Base-by-base conservation (phyloP, 345 rosid species). In the Rhizophora mangle region DNA sequence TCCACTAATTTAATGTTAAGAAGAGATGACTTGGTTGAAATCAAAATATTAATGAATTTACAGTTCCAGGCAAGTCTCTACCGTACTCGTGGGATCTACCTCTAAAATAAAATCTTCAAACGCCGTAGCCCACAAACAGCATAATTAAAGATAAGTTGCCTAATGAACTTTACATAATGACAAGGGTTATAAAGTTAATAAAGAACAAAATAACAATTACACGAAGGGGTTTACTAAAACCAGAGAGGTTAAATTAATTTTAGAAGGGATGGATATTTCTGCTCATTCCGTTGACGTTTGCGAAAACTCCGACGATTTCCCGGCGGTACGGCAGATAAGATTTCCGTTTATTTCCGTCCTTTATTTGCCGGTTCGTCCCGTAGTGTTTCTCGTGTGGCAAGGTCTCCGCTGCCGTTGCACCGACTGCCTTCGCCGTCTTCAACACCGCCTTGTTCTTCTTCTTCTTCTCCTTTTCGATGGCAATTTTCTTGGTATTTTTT, bases 211-310 rank as follows among this genome's bases (percentile, higher is more conserved):
- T 43, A 15, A 43, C 19, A 43, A 43, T 43, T 13, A 43, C 18
- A 3, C 4, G 4, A 13, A 43, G 36, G 8, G 47, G 47, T 11
- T 43, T 43, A 3, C 16, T 43, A 43, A 43, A 43, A 43, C 47
- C 18, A 43, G 5, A 3, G 49, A 1, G 18, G 3, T 43, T 13
- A 11, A 9, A 3, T 43, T 43, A 43, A 13, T 43, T 13, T 74
- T 72, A 89, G 63, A 76, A 88, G 30, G 97, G 95, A 80, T 89
- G 97, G 24, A 91, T 79, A 61, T 88, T 91, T 78, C 72, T 78
- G 82, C 85, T 88, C 67, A 90, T 64, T 10, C 89, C 91, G 69
- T 78, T 84, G 0, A 83, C 85, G 68, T 77, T 85, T 9, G 97
- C 74, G 82, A 91, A 88, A 72, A 91, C 82, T 0, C 97, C 97